phyloP scores from a whole-genome alignment of 768 basidiomycete species.

The Suillus cothurnatus region DNA sequence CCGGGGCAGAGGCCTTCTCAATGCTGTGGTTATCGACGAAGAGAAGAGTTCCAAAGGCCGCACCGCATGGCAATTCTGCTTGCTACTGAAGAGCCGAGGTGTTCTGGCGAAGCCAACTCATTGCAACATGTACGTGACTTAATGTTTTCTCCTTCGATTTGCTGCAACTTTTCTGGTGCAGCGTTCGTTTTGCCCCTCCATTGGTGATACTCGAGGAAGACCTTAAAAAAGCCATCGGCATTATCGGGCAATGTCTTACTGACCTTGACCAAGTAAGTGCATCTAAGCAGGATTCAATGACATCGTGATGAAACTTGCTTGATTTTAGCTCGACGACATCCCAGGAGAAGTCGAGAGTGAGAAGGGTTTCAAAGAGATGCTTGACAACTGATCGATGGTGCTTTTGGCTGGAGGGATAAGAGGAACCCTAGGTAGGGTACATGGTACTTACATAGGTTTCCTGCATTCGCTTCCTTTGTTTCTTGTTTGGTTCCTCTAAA shows the following conservation, averaged over 20 bases:
- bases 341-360: conserved; percentile 67
- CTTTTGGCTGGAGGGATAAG: neutral
- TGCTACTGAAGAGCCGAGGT: conserved; percentile 88
- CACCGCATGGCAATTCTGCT: conserved; percentile 94
- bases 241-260: conserved; percentile 74
- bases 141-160: neutral
- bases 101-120: conserved; percentile 97
- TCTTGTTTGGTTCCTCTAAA: neutral
- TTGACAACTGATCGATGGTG: conserved; percentile 22
- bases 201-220: conserved; percentile 92
- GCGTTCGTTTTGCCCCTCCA: conserved; percentile 96
- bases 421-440: neutral
- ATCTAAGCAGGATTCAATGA: neutral
- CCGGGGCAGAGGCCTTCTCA: conserved; percentile 86
- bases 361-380: conserved; percentile 51
- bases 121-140: conserved; percentile 76
- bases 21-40: conserved; percentile 94
- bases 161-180: conserved; percentile 32
- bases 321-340: conserved; percentile 52
- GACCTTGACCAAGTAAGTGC: conserved; percentile 77
- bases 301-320: neutral
- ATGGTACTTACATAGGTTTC: neutral
- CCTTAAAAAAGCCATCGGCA: conserved; percentile 67
- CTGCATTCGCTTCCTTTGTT: neutral
- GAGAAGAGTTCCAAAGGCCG: conserved; percentile 70